Evolutionary conservation across 2,329 filamentous ascomycete genomes (phyloP), one percentile per base, ranked within the genome.

Genomic region (Diaporthe amygdali): DNA sequence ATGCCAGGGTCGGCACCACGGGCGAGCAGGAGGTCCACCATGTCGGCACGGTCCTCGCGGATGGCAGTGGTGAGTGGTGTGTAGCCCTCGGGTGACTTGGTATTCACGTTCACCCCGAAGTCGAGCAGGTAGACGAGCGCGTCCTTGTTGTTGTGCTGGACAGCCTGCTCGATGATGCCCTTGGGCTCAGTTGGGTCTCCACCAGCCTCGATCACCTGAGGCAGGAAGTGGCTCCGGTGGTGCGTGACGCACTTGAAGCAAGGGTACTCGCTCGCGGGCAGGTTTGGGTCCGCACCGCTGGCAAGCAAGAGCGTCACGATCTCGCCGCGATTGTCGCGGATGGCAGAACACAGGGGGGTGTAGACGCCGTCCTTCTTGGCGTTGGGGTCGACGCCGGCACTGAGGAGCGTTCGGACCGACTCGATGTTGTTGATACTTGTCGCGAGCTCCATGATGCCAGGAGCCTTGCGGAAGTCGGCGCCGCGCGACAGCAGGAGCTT

Each of bases 201-300:
- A 1, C 91, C 91, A 0, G 90, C 90, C 8, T 86, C 85, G 0
- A 91, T 82, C 0, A 93, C 83, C 7, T 85, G 81, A 0, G 89
- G 88, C 0, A 93, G 83, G 76, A 89, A 88, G 22, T 92, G 88
- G 0, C 88, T 81, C 30, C 90, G 86, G 77, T 90, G 86, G 77
- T 93, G 91, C 0, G 90, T 92, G 30, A 93, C 86, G 72, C 90
- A 92, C 78, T 93, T 92, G 84, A 90, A 92, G 5, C 87, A 83
- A 0, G 91, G 91, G 75, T 91, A 92, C 76, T 93, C 91, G 55
- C 88, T 86, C 0, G 90, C 89, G 8, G 85, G 85, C 0, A 89
- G 78, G 75, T 93, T 93, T 17, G 90, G 89, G 73, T 92, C 87
- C 0, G 91, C 91, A 4, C 88, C 86, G 74, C 85, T 85, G 61